Evolutionary conservation across 257 asterid genomes (phyloP), one percentile per base, ranked within the genome.

Genomic region (Solanum pimpinellifolium): DNA sequence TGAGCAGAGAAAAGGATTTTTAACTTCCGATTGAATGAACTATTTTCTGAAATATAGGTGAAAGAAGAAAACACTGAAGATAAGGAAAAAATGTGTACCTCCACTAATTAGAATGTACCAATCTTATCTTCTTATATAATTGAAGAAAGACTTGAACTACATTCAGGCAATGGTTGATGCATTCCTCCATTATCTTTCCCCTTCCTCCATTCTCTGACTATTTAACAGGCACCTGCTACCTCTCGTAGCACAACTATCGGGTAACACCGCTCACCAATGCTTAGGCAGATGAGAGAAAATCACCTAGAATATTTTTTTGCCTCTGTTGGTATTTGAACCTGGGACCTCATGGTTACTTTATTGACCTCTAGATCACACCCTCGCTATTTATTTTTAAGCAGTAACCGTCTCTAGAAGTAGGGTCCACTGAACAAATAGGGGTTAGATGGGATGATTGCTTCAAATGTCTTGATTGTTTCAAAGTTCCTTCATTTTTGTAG

Each of bases 111-210:
- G 80, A 35, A 35, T 39, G 31, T 75, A 75, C 33, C 11, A 41
- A 75, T 23, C 18, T n/a, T 12, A 12, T 75, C 52, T 78, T 78
- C 84, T 73, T 33, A 42, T 35, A 9, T 35, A 35, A 35, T 72
- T 37, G 27, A 20, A 73, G 47, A 35, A 31, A 70, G n/a, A 59
- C 25, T 29, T 86, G n/a, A 68, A 44, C 68, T 69, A 49, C n/a
- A 66, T 20, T 39, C 86, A 18, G 21, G 91, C 91, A 89, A 97
- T 97, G 98, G 98, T 93, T 12, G 94, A 92, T 80, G 70, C 94
- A 80, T 92, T 93, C 70, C 16, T 59, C 91, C 91, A 23, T 73
- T 74, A 21, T 37, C n/a, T 74, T 37, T 23, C 81, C 81, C 15
- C 49, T 11, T 74, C 13, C n/a, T 25, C 27, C 27, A 25, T 25